Percentiles rank a stretch among this genome's conserved stretches.
These are phyloP conservation scores for Dictyostelium firmibasis DNA, from an alignment of 78 protist species.

Conservation along the genomic window DNA sequence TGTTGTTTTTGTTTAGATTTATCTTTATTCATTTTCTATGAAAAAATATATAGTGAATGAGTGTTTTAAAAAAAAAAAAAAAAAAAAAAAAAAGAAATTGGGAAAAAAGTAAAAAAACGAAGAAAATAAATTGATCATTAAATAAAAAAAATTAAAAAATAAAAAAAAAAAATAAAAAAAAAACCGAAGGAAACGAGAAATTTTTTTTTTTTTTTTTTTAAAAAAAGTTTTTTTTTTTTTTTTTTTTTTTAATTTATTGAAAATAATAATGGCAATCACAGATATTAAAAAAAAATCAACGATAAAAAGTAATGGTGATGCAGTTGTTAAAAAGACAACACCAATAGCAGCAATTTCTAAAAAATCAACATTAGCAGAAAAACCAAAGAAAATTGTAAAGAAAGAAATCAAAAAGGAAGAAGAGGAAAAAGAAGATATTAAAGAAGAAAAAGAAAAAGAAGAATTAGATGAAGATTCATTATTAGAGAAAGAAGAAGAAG, in stretches of 20 bases:
- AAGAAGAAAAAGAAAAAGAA: neutral
- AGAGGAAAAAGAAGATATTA: neutral
- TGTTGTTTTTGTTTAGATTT: no score
- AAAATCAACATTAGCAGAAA: neutral
- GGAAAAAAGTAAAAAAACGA: no score
- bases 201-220: neutral
- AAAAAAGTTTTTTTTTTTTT: no score
- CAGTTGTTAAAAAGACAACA: neutral
- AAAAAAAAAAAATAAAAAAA: neutral
- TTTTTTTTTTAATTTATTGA: neutral
- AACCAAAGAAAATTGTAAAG: neutral
- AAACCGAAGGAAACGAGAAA: neutral
- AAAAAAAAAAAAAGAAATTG: no score
- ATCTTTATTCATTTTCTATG: no score
- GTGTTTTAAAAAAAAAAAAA: no score
- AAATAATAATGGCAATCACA: neutral
- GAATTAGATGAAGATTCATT: neutral
- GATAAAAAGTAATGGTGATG: neutral
- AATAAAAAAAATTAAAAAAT: neutral
- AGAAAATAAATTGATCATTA: no score
- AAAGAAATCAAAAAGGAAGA: neutral
- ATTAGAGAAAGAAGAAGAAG: slow-evolving; percentile 17
- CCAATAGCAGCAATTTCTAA: neutral
- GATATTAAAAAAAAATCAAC: neutral
- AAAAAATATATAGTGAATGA: no score